These are phyloP conservation scores for Citrus inodora DNA, from an alignment of 345 rosid genomes.

Conservation along the genomic window DNA sequence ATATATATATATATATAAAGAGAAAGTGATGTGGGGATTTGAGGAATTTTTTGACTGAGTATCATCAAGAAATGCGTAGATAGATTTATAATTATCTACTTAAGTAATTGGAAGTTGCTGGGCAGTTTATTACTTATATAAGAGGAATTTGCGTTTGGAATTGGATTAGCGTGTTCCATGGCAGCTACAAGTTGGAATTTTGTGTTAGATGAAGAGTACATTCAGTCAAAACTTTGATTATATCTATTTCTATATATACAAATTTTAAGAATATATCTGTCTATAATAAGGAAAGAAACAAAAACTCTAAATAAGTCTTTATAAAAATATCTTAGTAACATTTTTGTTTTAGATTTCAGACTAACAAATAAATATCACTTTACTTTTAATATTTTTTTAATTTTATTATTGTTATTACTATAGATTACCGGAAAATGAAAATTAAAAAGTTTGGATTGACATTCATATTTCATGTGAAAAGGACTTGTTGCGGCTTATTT, in stretches of 20 bases:
- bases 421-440: too few species aligned
- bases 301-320: accelerated
- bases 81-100: too few species aligned
- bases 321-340: accelerated
- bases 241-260: not conserved
- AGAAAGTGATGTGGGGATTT: not conserved
- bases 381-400: too few species aligned
- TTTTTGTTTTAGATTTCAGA: accelerated
- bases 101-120: slow-evolving; percentile 7
- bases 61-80: not conserved
- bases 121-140: not conserved
- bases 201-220: not conserved
- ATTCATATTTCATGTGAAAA: too few species aligned
- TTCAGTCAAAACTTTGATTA: slow-evolving; percentile 12
- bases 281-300: too few species aligned
- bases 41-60: not conserved
- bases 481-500: too few species aligned
- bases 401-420: too few species aligned
- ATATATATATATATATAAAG: too few species aligned
- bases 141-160: not conserved
- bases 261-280: too few species aligned
- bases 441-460: too few species aligned
- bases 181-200: not conserved
- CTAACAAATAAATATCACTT: accelerated
- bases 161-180: not conserved